Conservation (phyloP, 2,329 filamentous ascomycete genomes). For the Sclerotinia subarctica region DNA sequence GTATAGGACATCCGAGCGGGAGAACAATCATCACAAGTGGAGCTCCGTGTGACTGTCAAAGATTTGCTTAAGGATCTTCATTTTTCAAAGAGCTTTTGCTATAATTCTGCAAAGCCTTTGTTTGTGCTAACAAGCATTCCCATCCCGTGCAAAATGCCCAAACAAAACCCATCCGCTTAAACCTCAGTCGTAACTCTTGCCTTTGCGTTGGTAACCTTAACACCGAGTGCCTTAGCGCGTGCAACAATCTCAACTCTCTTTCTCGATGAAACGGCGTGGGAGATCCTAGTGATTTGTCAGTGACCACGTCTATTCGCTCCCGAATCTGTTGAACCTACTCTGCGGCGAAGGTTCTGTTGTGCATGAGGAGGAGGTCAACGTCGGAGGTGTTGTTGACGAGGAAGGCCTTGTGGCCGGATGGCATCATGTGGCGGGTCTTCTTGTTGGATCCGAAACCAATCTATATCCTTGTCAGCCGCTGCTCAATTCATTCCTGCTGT, state of each 20-base stretch:
- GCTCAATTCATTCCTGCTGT: slow-evolving; percentile 11
- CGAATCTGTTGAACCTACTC: slow-evolving; percentile 64
- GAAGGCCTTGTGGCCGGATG: slow-evolving; percentile 99
- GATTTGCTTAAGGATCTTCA: slow-evolving; percentile 33
- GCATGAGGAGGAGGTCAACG: slow-evolving; percentile 97
- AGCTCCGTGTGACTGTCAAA: slow-evolving; percentile 12
- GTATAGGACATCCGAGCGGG: background rate
- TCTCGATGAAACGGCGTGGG: slow-evolving; percentile 94
- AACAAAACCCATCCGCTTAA: slow-evolving; percentile 44
- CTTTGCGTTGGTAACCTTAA: slow-evolving; percentile 99
- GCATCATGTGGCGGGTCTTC: slow-evolving; percentile 99
- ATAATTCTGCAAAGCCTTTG: slow-evolving; percentile 36
- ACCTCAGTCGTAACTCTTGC: slow-evolving; percentile 97
- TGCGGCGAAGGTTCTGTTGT: slow-evolving; percentile 98
- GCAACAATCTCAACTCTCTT: slow-evolving; percentile 98
- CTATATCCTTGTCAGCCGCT: slow-evolving; percentile 48
- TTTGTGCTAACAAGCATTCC: slow-evolving; percentile 38
- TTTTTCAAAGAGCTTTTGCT: slow-evolving; percentile 38
- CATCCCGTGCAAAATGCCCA: slow-evolving; percentile 38
- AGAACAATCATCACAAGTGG: slow-evolving; percentile 17
- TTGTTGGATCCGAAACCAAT: slow-evolving; percentile 99
- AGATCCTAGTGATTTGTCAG: slow-evolving; percentile 64
- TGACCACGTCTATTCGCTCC: background rate
- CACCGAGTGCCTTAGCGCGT: slow-evolving; percentile 95
- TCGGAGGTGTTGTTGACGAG: slow-evolving; percentile 96